Conservation (phyloP, 2,329 filamentous ascomycete genomes). For the Stachybotrys chlorohalonatus region DNA sequence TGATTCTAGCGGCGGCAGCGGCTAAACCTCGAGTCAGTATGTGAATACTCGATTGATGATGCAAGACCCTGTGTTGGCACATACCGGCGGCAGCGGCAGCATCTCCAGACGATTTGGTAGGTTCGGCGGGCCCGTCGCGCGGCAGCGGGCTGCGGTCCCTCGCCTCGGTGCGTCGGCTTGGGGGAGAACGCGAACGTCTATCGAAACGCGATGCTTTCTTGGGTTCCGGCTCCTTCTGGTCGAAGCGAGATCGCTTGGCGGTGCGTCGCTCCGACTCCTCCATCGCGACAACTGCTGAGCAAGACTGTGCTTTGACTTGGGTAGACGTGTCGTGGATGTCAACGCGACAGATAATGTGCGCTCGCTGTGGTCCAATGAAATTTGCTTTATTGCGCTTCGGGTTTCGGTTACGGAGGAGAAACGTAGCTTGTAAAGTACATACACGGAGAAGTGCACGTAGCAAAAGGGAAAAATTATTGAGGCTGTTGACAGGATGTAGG, state of each 20-base stretch:
- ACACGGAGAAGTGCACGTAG: no score
- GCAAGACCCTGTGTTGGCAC: neutral
- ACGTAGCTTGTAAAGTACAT: no score
- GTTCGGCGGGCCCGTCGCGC: slow-evolving; percentile 32
- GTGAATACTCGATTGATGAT: neutral
- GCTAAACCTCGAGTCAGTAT: slow-evolving; percentile 36
- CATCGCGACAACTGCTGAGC: slow-evolving; percentile 32
- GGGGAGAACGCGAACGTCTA: slow-evolving; percentile 80
- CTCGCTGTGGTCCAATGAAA: no score
- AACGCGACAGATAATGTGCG: no score
- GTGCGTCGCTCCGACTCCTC: slow-evolving; percentile 65
- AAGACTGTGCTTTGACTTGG: no score
- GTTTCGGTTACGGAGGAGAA: no score
- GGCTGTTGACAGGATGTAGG: no score
- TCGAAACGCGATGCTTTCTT: slow-evolving; percentile 76
- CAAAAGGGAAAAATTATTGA: no score
- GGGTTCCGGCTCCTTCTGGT: slow-evolving; percentile 78
- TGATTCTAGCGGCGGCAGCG: slow-evolving; percentile 82
- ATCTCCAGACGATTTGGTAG: slow-evolving; percentile 47
- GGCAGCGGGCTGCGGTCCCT: slow-evolving; percentile 74
- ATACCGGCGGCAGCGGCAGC: slow-evolving; percentile 71
- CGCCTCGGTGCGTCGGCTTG: slow-evolving; percentile 55
- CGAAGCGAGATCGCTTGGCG: slow-evolving; percentile 84
- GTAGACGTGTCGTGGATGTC: no score
- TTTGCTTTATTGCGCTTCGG: no score